Conservation (phyloP, 305 asterid genomes). For the Fraxinus sp. region DNA sequence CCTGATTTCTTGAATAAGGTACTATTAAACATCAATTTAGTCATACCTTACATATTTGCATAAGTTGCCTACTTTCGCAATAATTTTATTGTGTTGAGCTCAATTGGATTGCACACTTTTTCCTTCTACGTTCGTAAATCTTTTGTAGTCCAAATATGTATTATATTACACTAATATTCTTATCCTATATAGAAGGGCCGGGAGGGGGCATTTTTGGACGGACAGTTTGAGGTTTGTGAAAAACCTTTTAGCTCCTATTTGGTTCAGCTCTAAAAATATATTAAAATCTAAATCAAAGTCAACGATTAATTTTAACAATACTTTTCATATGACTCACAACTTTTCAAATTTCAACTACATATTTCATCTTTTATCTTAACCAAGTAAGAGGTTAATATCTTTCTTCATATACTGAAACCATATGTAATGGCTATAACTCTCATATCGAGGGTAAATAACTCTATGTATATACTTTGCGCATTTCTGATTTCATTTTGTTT, state of each 20-base stretch:
- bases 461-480: background rate
- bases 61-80: background rate
- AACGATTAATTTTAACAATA: too few species aligned
- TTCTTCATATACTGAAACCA: background rate
- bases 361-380: too few species aligned
- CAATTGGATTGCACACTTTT: background rate
- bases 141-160: background rate
- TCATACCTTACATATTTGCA: background rate
- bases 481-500: background rate
- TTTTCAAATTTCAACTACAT: background rate
- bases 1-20: slow-evolving; percentile 59
- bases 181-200: background rate
- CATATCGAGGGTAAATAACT: background rate
- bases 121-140: background rate
- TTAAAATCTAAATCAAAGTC: too few species aligned
- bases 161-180: background rate
- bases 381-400: background rate
- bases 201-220: background rate
- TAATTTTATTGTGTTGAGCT: background rate
- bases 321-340: too few species aligned
- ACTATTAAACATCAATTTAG: background rate
- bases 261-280: background rate
- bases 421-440: background rate
- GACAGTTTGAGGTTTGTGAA: background rate
- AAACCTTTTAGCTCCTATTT: background rate